Percentiles rank a stretch among this genome's conserved stretches.
Conservation (phyloP, 495 filamentous ascomycete genomes). For the Penicillium lagena region DNA sequence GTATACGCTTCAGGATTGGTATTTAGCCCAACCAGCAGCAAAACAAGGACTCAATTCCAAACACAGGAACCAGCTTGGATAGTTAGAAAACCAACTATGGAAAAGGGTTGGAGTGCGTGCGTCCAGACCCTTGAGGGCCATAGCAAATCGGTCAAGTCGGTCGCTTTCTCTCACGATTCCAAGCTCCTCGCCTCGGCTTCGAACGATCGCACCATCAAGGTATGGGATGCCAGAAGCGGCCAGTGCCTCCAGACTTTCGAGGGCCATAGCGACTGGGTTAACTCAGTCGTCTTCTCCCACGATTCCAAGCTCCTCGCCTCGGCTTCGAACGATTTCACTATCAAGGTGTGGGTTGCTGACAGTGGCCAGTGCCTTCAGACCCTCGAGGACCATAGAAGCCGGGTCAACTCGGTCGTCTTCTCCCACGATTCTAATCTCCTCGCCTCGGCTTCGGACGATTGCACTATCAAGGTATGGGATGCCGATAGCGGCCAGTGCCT, state of each 20-base stretch:
- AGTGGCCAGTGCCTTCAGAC: slow-evolving; percentile 10
- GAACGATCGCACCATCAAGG: slow-evolving; percentile 6
- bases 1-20: slow-evolving; percentile 18
- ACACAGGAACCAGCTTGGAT: slow-evolving; percentile 11
- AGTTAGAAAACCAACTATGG: slow-evolving; percentile 3
- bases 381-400: slow-evolving; percentile 11
- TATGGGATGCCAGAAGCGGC: slow-evolving; percentile 58
- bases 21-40: slow-evolving; percentile 18
- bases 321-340: slow-evolving; percentile 20
- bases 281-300: slow-evolving; percentile 25
- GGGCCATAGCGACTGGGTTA: not conserved
- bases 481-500: not conserved
- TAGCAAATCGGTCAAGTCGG: not conserved
- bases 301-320: slow-evolving; percentile 26
- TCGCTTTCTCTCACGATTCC: slow-evolving; percentile 7
- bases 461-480: slow-evolving; percentile 17
- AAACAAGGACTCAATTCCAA: slow-evolving; percentile 10
- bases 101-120: slow-evolving; percentile 7
- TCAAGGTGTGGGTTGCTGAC: slow-evolving; percentile 19
- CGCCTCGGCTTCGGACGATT: slow-evolving; percentile 9
- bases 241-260: slow-evolving; percentile 46
- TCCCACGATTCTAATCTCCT: slow-evolving; percentile 12
- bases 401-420: slow-evolving; percentile 14
- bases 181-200: slow-evolving; percentile 7
- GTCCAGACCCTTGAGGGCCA: slow-evolving; percentile 8